Base-by-base conservation (phyloP, 495 filamentous ascomycete genomes). In the Neurospora sublineolata region DNA sequence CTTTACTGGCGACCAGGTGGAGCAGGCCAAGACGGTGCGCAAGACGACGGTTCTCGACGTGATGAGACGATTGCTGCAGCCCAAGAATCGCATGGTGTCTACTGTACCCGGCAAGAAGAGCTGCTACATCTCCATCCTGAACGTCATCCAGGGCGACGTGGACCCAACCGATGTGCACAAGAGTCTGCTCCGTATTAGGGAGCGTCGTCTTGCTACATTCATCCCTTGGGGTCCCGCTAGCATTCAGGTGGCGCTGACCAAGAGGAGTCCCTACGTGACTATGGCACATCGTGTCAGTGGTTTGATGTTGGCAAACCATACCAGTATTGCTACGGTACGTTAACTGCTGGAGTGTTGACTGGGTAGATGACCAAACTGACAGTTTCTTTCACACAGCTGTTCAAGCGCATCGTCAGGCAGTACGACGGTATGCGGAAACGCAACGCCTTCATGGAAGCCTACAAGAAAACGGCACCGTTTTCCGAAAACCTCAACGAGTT, bases 191-290 rank as follows among this genome's bases (percentile, higher is more conserved):
- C 92, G 95, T 71, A 98, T 99, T 77, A 91, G 95, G 41, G 95
- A 99, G 82, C 92, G 95, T 68, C 90, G 92, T 60, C 85, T 99
- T 14, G 96, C 95, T 7, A 96, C 93, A 6, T 99, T 99, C 78
- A 98, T 99, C 74, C 96, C 96, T 18, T 99, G 95, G 95, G 95
- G 95, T n/a, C 95, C 95, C 0, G 95, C 95, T 12, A 94, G 91
- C 78, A 99, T 99, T 74, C 95, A 99, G 81, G 95, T 99, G 14
- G 95, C 95, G 2, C 83, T 98, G 58, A 97, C 95, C 5, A 97
- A 97, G 85, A 94, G 96, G 78, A 96, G 92, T 40, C 96, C 95
- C 4, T 97, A 99, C 80, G 89, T 97, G 68, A 89, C 92, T 37
- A 91, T 89, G 85, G 92, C 93, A 67, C 93, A 97, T 77, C 92